Percentiles rank a stretch among this genome's conserved stretches.
phyloP scores from a whole-genome alignment of 257 asterid genomes.

The Solanum appendiculatum region DNA sequence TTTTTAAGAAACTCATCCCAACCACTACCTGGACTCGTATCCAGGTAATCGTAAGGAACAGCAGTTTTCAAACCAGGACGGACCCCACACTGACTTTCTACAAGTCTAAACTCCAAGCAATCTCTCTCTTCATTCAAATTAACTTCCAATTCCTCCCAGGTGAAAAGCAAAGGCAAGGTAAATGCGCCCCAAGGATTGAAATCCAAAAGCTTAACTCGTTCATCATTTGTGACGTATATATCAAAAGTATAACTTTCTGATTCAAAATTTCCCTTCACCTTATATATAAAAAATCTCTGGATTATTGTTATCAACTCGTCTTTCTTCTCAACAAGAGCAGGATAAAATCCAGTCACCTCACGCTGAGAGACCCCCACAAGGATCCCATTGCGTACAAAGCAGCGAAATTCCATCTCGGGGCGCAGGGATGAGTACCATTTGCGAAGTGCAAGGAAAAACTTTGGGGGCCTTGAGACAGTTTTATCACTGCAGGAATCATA shows the following conservation, averaged over 20 bases:
- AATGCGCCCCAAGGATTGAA: slow-evolving; percentile 89
- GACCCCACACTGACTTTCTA: slow-evolving; percentile 54
- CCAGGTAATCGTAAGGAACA: slow-evolving; percentile 80
- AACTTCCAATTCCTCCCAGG: slow-evolving; percentile 80
- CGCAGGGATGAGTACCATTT: slow-evolving; percentile 66
- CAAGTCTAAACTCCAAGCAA: slow-evolving; percentile 46
- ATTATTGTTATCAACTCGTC: slow-evolving; percentile 23
- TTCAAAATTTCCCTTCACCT: slow-evolving; percentile 41
- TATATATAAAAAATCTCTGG: slow-evolving; percentile 25
- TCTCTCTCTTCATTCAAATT: slow-evolving; percentile 12
- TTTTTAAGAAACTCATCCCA: slow-evolving; percentile 74
- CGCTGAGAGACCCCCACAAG: slow-evolving; percentile 72
- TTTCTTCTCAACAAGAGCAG: slow-evolving; percentile 44
- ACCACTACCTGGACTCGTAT: slow-evolving; percentile 77
- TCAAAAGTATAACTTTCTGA: slow-evolving; percentile 59
- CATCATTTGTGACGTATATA: slow-evolving; percentile 58
- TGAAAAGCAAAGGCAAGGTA: slow-evolving; percentile 63
- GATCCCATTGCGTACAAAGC: slow-evolving; percentile 38
- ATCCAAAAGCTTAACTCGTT: slow-evolving; percentile 71
- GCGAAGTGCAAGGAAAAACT: slow-evolving; percentile 64
- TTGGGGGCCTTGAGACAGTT: slow-evolving; percentile 49
- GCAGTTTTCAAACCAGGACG: slow-evolving; percentile 86
- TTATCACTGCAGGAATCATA: slow-evolving; percentile 62
- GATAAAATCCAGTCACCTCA: slow-evolving; percentile 81
- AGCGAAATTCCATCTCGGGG: slow-evolving; percentile 92